These are phyloP conservation scores for slime mould (Dictyostelium discoideum) DNA, from an alignment of 78 protist genomes.

Conservation along the genomic window DNA sequence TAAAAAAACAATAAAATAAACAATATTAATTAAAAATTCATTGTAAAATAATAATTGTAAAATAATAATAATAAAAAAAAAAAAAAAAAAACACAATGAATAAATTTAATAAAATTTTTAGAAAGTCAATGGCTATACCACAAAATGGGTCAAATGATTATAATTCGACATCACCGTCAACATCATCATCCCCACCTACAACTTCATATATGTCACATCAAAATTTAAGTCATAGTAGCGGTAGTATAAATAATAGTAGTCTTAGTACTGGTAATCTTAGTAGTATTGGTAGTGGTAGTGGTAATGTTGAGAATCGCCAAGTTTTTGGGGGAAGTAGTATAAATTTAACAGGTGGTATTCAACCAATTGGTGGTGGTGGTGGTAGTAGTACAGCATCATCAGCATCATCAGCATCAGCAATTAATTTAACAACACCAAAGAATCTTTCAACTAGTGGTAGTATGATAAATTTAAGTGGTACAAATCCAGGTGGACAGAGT, in stretches of 20 bases:
- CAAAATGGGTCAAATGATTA: neutral
- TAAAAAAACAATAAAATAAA: too few relatives aligned
- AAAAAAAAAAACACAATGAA: neutral
- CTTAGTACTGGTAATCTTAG: neutral
- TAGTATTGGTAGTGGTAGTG: neutral
- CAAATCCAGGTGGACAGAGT: neutral
- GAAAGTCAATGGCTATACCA: slow-evolving; percentile 4
- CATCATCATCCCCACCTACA: neutral
- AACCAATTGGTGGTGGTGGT: neutral
- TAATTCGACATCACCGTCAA: neutral
- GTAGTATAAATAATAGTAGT: neutral
- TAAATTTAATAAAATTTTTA: slow-evolving; percentile 24
- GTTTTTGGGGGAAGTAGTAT: neutral
- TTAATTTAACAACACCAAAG: neutral
- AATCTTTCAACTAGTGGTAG: neutral
- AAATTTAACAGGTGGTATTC: neutral
- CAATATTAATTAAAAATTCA: too few relatives aligned
- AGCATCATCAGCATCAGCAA: neutral
- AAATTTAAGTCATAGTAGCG: neutral
- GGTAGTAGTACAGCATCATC: neutral
- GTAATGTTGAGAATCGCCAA: neutral
- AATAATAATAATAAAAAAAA: too few relatives aligned
- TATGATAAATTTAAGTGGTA: neutral
- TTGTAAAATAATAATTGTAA: neutral
- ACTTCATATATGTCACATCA: neutral